Percentiles rank a stretch among this genome's conserved stretches.
Conservation (phyloP, 352 stramenopile genomes). For the Pythium rishiriense region DNA sequence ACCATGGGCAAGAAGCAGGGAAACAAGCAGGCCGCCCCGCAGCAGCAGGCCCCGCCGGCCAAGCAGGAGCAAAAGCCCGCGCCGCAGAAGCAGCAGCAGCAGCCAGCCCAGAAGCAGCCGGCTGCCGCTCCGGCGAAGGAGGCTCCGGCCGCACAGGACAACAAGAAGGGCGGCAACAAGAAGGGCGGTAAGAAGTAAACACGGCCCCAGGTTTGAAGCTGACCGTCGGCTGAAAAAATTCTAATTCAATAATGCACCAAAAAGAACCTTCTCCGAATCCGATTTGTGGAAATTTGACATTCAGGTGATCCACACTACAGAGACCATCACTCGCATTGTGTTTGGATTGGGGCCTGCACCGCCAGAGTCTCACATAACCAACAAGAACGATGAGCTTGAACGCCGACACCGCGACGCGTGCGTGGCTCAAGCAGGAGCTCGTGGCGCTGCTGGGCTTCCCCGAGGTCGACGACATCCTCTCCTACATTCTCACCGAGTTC, state of each 20-base stretch:
- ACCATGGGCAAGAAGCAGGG: conserved; percentile 20
- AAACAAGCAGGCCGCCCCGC: conserved; percentile 5
- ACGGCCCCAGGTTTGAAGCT: not conserved
- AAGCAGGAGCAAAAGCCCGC: conserved; percentile 22
- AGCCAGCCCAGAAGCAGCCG: conserved; percentile 5
- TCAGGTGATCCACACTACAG: not conserved
- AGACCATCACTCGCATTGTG: conserved; percentile 13
- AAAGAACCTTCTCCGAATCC: not conserved
- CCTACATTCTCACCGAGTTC: conserved; percentile 54
- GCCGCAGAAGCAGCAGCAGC: conserved; percentile 14
- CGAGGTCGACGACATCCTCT: conserved; percentile 71
- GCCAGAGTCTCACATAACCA: too few species aligned
- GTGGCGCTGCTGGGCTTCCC: conserved; percentile 61
- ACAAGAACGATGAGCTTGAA: conserved; percentile 14
- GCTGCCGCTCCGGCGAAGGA: conserved; percentile 13
- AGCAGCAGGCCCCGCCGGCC: conserved; percentile 5
- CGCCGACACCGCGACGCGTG: conserved; percentile 31
- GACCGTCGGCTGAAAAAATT: too few species aligned
- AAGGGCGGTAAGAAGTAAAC: conserved; percentile 28
- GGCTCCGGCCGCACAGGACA: conserved; percentile 17
- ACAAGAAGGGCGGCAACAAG: conserved; percentile 25
- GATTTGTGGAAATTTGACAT: conserved; percentile 3
- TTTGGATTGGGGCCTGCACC: not conserved
- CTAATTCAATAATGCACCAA: not conserved
- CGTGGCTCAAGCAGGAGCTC: conserved; percentile 64